Evolutionary conservation across 495 filamentous ascomycete species (phyloP), one percentile per base, ranked within the genome.

Genomic region (Aspergillus diversus): DNA sequence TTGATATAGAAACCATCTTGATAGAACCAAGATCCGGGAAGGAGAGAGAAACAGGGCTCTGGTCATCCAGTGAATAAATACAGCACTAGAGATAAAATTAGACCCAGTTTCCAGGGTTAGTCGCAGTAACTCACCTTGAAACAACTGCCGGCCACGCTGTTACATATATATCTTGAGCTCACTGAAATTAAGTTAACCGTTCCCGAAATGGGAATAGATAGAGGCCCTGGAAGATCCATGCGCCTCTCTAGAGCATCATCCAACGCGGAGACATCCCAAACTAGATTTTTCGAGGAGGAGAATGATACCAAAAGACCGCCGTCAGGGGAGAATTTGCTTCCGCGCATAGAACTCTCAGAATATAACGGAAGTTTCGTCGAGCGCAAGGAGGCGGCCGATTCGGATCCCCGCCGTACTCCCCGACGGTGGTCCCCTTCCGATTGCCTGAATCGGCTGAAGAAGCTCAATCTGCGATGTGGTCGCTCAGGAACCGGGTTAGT

Each of bases 91-190:
- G 21, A 4, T n/a, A 16, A n/a, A 27, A 17, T 60, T 35, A 60
- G 56, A 13, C 7, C 3, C 9, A 17, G 12, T 12, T 43, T 33
- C 8, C 31, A 13, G 17, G 34, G 4, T 5, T 16, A 12, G 17
- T 33, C 6, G 32, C 1, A 21, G 32, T 4, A 35, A 48, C 33
- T 11, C 57, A 69, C 66, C 57, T 63, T 50, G 33, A 69, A 69
- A 21, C 7, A 51, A 12, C 47, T 27, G 1, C 37, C 53, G 9
- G 39, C 34, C 6, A 55, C 16, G 15, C 59, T 33, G 7, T n/a
- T 55, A 49, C 66, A 65, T 3, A 69, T 54, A 32, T 52, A 63
- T 7, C 27, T 56, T 0, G 66, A 61, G 52, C 63, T 69, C 27
- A 63, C 53, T 13, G 63, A 59, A 33, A 63, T 53, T 13, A 56